Conservation (phyloP, 495 filamentous ascomycete species). For the Penicillium longicatenatum region DNA sequence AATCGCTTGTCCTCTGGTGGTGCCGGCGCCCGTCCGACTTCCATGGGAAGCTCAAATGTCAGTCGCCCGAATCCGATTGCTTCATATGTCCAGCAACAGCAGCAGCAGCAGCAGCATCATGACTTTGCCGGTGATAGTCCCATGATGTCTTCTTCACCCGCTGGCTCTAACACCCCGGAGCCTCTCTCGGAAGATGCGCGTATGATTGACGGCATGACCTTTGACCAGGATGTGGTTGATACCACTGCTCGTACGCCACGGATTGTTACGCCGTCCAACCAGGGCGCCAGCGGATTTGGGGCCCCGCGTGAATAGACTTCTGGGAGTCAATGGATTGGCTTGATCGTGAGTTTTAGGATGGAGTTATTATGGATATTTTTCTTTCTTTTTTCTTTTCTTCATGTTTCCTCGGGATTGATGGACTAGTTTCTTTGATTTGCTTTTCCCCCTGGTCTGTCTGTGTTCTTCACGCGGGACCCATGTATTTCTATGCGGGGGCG, state of each 20-base stretch:
- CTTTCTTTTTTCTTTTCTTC: slow-evolving; percentile 2
- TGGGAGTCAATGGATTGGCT: slow-evolving; percentile 1
- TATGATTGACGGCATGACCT: slow-evolving; percentile 59
- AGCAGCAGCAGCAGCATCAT: slow-evolving; percentile 30
- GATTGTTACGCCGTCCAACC: slow-evolving; percentile 31
- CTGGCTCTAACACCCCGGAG: slow-evolving; percentile 44
- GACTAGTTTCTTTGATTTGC: slow-evolving; percentile 5
- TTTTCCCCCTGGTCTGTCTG: slow-evolving; percentile 7
- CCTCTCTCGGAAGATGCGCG: slow-evolving; percentile 46
- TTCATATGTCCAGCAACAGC: slow-evolving; percentile 26
- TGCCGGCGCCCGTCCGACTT: slow-evolving; percentile 28
- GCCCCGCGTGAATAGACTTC: slow-evolving; percentile 21
- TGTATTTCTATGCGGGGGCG: slow-evolving; percentile 21
- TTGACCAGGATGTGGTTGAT: slow-evolving; percentile 54
- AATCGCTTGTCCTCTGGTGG: slow-evolving; percentile 38
- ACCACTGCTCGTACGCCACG: slow-evolving; percentile 51
- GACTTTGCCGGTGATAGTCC: slow-evolving; percentile 29
- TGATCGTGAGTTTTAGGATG: slow-evolving; percentile 12
- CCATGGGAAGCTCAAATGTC: slow-evolving; percentile 38
- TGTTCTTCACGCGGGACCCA: background rate
- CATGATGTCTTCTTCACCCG: slow-evolving; percentile 34
- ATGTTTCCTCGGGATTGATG: background rate
- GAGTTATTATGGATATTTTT: slow-evolving; percentile 6
- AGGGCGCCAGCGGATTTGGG: slow-evolving; percentile 16
- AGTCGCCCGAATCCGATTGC: slow-evolving; percentile 28